Percentiles rank a stretch among this genome's conserved stretches.
Evolutionary conservation across 2,329 filamentous ascomycete genomes (phyloP).

Genomic region (Microsporum ferrugineum): DNA sequence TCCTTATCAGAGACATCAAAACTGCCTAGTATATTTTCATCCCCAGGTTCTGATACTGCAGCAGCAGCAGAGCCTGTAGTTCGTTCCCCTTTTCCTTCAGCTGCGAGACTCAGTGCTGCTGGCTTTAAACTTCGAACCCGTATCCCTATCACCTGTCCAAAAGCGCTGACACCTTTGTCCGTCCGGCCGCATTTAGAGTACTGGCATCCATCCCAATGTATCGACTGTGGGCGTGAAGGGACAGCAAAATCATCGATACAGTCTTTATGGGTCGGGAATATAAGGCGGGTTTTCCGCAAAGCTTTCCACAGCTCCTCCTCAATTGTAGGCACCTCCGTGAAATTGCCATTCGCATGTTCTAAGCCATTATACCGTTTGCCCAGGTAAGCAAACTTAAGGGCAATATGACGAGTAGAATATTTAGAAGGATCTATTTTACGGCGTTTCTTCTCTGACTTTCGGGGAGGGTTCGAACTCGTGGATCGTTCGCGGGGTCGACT

Average conservation of each 20-base stretch:
- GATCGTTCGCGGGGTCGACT: conserved; percentile 7
- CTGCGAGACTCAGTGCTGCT: conserved; percentile 31
- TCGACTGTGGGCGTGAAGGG: conserved; percentile 24
- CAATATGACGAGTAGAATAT: conserved; percentile 74
- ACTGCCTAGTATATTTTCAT: neutral
- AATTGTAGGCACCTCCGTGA: conserved; percentile 62
- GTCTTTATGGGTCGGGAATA: conserved; percentile 50
- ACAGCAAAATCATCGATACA: conserved; percentile 12
- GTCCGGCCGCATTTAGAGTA: conserved; percentile 95
- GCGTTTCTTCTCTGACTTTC: conserved; percentile 32
- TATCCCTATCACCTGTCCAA: conserved; percentile 85
- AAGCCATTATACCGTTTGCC: conserved; percentile 87
- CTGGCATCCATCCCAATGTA: conserved; percentile 74
- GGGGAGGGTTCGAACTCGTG: conserved; percentile 19
- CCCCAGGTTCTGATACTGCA: conserved; percentile 15
- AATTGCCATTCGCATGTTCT: conserved; percentile 67
- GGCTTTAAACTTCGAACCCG: conserved; percentile 70
- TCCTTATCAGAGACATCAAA: neutral
- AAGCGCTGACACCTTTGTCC: conserved; percentile 86
- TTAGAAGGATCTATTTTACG: conserved; percentile 62
- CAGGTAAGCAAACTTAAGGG: conserved; percentile 86
- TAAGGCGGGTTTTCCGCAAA: conserved; percentile 66
- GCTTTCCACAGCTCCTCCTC: conserved; percentile 94
- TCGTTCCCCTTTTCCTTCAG: neutral
- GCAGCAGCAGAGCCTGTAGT: neutral